phyloP scores from a whole-genome alignment of 2,329 filamentous ascomycete species.

The Diaporthe batatas region DNA sequence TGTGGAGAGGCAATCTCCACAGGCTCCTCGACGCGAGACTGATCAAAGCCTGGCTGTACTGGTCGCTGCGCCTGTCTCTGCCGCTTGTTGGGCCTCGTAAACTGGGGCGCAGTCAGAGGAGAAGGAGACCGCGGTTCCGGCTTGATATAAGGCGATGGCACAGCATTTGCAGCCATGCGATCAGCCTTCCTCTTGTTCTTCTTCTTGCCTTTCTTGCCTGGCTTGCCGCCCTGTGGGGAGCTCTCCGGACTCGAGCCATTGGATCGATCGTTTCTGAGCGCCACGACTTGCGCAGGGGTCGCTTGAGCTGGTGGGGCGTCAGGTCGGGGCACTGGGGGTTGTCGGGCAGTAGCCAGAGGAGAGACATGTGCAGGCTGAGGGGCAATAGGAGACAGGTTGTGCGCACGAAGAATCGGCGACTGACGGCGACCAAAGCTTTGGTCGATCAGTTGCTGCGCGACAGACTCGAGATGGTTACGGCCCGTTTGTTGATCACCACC shows the following conservation, averaged over 20 bases:
- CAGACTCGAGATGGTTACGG: slow-evolving; percentile 47
- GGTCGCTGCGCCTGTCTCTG: slow-evolving; percentile 63
- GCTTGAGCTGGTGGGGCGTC: slow-evolving; percentile 51
- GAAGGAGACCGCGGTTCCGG: slow-evolving; percentile 75
- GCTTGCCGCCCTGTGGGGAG: slow-evolving; percentile 67
- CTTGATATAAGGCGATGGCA: slow-evolving; percentile 70
- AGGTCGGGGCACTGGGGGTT: slow-evolving; percentile 50
- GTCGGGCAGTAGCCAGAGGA: slow-evolving; percentile 63
- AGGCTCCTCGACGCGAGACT: slow-evolving; percentile 56
- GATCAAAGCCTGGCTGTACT: slow-evolving; percentile 52
- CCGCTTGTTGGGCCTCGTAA: slow-evolving; percentile 69
- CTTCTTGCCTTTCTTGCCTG: slow-evolving; percentile 63
- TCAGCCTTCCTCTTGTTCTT: slow-evolving; percentile 68
- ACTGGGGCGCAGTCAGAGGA: slow-evolving; percentile 66
- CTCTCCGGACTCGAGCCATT: slow-evolving; percentile 70
- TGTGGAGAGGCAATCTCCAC: slow-evolving; percentile 57
- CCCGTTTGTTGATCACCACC: slow-evolving; percentile 50
- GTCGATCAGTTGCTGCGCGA: slow-evolving; percentile 54
- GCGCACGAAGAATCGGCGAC: slow-evolving; percentile 77
- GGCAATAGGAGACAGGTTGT: slow-evolving; percentile 79
- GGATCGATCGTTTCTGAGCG: slow-evolving; percentile 64
- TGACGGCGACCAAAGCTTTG: slow-evolving; percentile 58
- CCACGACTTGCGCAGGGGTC: slow-evolving; percentile 67
- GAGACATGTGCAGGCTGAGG: slow-evolving; percentile 81
- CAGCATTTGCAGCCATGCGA: slow-evolving; percentile 60